Conservation (phyloP, 441 rosid species). For the Arabidopsis hybrid region DNA sequence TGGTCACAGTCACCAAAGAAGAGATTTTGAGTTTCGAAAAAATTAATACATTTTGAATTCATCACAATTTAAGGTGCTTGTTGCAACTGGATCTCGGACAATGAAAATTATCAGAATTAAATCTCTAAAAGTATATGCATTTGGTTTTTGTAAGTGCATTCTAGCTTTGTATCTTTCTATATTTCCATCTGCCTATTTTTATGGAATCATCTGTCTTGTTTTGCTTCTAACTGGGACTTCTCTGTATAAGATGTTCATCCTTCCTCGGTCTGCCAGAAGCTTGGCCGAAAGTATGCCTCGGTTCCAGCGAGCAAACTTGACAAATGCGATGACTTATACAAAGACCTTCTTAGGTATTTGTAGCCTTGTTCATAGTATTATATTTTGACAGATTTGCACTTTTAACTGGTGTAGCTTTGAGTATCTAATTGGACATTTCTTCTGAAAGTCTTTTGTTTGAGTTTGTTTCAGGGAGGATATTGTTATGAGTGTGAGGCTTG, state of each 20-base stretch:
- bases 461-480: conserved; percentile 76
- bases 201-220: background rate
- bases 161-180: conserved; percentile 37
- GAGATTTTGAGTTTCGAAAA: background rate
- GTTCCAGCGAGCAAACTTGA: conserved; percentile 61
- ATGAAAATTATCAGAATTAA: conserved; percentile 84
- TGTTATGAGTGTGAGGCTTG: conserved; percentile 88
- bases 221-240: conserved; percentile 22
- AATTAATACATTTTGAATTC: background rate
- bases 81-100: conserved; percentile 93
- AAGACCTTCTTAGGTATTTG: conserved; percentile 83
- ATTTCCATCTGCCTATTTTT: background rate
- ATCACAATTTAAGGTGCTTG: conserved; percentile 74
- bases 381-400: conserved; percentile 1
- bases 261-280: conserved; percentile 74
- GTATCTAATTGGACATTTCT: conserved; percentile 20
- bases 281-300: conserved; percentile 81
- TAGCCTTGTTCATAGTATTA: background rate
- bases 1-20: background rate
- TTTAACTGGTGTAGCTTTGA: conserved; percentile 22
- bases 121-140: conserved; percentile 85
- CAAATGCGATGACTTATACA: conserved; percentile 59
- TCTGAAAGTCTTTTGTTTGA: conserved; percentile 32
- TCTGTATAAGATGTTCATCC: conserved; percentile 77
- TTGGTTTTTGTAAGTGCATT: conserved; percentile 88